phyloP scores from a whole-genome alignment of 805 yeast species.

The Barnettozyma pratensis region DNA sequence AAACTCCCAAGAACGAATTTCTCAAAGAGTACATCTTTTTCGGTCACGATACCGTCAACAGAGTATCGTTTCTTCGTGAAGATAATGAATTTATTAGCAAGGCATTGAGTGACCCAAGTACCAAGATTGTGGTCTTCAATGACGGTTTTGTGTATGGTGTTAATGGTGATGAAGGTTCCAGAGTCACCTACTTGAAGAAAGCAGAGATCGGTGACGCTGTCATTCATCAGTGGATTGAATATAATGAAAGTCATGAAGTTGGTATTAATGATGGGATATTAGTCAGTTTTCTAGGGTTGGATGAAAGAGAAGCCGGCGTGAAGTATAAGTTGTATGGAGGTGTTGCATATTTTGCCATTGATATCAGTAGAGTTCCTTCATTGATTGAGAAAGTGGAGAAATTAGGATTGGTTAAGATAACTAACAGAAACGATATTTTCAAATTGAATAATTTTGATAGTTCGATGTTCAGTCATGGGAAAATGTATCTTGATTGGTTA shows the following conservation, averaged over 20 bases:
- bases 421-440: constrained; percentile 16
- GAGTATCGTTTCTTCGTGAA: constrained; percentile 54
- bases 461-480: constrained; percentile 71
- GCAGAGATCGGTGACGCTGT: constrained; percentile 5
- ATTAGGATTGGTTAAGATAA: background rate
- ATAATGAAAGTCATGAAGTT: constrained; percentile 7
- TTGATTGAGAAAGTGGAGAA: background rate
- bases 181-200: constrained; percentile 14
- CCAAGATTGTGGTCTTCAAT: constrained; percentile 36
- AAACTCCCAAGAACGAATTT: background rate
- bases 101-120: constrained; percentile 34
- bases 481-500: constrained; percentile 85
- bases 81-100: constrained; percentile 41
- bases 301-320: constrained; percentile 32
- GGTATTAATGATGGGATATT: constrained; percentile 32
- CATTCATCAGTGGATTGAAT: constrained; percentile 14
- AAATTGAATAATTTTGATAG: constrained; percentile 40
- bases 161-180: background rate
- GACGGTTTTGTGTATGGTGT: constrained; percentile 23
- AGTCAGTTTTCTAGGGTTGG: constrained; percentile 44
- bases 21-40: constrained; percentile 26
- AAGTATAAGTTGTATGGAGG: constrained; percentile 49
- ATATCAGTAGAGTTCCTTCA: constrained; percentile 28
- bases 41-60: constrained; percentile 48
- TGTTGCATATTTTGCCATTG: constrained; percentile 60